Percentiles rank a stretch among this genome's conserved stretches.
phyloP scores from a whole-genome alignment of 2,329 filamentous ascomycete species.

The Cadophora gregata region DNA sequence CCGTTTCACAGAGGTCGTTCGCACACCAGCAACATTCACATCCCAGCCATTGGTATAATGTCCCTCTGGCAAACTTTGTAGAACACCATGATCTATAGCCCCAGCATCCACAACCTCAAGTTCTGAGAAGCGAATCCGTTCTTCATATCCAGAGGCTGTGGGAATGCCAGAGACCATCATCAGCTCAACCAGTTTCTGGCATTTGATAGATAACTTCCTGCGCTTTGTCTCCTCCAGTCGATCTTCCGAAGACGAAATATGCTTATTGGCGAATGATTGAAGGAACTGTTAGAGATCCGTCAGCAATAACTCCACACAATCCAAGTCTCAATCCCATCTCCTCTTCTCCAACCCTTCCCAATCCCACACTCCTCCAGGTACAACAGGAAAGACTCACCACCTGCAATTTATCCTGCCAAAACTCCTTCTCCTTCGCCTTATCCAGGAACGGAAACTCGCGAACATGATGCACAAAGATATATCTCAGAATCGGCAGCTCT shows the following conservation, averaged over 20 bases:
- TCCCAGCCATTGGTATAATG: slow-evolving; percentile 97
- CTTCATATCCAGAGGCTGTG: slow-evolving; percentile 95
- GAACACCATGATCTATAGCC: slow-evolving; percentile 87
- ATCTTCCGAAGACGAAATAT: slow-evolving; percentile 96
- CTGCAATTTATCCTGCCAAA: slow-evolving; percentile 98
- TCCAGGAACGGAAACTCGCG: slow-evolving; percentile 98
- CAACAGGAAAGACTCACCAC: slow-evolving; percentile 64
- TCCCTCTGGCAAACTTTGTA: slow-evolving; percentile 87
- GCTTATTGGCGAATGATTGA: slow-evolving; percentile 95
- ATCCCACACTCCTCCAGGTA: neutral
- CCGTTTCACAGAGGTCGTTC: slow-evolving; percentile 79
- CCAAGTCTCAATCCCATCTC: slow-evolving; percentile 4
- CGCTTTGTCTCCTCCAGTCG: slow-evolving; percentile 95
- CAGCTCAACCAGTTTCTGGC: slow-evolving; percentile 92
- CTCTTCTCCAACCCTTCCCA: neutral
- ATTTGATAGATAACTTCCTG: slow-evolving; percentile 88
- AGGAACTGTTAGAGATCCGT: slow-evolving; percentile 69
- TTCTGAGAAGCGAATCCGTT: slow-evolving; percentile 94
- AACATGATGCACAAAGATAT: slow-evolving; percentile 97
- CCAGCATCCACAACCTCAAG: slow-evolving; percentile 95
- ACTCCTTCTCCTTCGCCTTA: slow-evolving; percentile 97
- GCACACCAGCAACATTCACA: slow-evolving; percentile 90
- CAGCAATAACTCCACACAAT: slow-evolving; percentile 17
- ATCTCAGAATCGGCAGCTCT: slow-evolving; percentile 89
- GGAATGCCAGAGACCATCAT: slow-evolving; percentile 99